Conservation (phyloP, 2,329 filamentous ascomycete genomes). For the Arthrinium phaeospermum region DNA sequence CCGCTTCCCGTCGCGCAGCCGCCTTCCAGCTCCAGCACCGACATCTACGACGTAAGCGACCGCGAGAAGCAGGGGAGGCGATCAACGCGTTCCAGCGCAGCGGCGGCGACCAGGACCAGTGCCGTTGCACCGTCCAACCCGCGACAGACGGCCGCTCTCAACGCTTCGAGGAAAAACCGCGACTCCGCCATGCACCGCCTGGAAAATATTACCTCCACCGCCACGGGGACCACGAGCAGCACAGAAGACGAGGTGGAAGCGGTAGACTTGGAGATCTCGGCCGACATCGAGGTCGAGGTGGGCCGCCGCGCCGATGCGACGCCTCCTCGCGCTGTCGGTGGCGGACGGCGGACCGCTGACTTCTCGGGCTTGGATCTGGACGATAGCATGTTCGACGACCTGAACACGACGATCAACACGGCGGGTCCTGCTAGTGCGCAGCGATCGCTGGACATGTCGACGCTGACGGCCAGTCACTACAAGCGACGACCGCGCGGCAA, state of each 20-base stretch:
- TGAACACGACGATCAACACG: constrained; percentile 39
- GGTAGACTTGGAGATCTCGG: constrained; percentile 30
- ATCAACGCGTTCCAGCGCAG: constrained; percentile 30
- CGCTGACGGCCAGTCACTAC: constrained; percentile 38
- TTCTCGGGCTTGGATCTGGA: constrained; percentile 40
- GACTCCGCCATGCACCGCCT: constrained; percentile 39
- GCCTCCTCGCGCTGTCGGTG: constrained; percentile 32
- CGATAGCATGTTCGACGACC: constrained; percentile 40
- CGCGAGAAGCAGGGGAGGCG: constrained; percentile 37
- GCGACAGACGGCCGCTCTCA: constrained; percentile 32
- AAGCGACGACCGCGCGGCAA: constrained; percentile 39
- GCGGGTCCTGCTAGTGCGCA: constrained; percentile 36
- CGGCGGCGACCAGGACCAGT: constrained; percentile 24
- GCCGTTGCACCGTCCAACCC: constrained; percentile 24
- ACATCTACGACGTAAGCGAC: constrained; percentile 41
- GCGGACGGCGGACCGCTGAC: constrained; percentile 31
- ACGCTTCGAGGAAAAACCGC: constrained; percentile 34
- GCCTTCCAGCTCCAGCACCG: constrained; percentile 30
- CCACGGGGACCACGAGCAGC: constrained; percentile 25
- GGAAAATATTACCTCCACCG: constrained; percentile 38
- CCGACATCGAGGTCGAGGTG: constrained; percentile 30
- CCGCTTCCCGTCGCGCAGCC: constrained; percentile 14
- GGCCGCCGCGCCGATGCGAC: constrained; percentile 28
- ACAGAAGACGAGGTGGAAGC: constrained; percentile 24
- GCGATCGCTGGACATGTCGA: constrained; percentile 39